Percentiles rank a stretch among this genome's conserved stretches.
These are phyloP conservation scores for Quercus lobata DNA, from an alignment of 331 rosid genomes.

Conservation along the genomic window DNA sequence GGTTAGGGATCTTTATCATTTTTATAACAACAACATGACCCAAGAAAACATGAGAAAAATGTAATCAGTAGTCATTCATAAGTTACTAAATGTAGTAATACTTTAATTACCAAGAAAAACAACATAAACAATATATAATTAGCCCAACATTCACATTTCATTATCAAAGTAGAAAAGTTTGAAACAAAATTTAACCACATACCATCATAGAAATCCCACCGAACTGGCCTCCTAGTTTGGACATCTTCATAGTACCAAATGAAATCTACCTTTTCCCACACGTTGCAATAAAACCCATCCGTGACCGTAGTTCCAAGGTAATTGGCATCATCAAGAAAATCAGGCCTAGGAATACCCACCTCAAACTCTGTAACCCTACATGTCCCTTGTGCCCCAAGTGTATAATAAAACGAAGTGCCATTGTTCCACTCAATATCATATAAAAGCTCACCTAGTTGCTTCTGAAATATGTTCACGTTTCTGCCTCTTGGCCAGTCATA, in stretches of 20 bases:
- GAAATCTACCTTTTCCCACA: conserved; percentile 50
- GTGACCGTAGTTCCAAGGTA: conserved; percentile 38
- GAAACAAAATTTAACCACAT: not conserved
- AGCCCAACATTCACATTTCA: not conserved
- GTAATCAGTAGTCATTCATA: no score
- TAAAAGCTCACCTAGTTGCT: conserved; percentile 23
- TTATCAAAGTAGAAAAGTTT: not conserved
- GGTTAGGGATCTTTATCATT: no score
- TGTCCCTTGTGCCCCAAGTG: conserved; percentile 3
- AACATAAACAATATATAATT: no score
- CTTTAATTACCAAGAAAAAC: no score
- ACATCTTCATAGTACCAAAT: conserved; percentile 58
- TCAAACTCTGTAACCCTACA: conserved; percentile 21
- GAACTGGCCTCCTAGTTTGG: conserved; percentile 34
- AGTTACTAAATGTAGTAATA: no score
- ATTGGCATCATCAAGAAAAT: conserved; percentile 42
- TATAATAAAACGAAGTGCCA: conserved; percentile 48
- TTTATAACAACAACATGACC: no score
- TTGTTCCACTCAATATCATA: conserved; percentile 58
- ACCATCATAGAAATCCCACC: conserved; percentile 57
- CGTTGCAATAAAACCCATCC: conserved; percentile 44
- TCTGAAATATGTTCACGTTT: conserved; percentile 41
- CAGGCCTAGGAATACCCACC: conserved; percentile 47
- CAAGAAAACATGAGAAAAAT: no score
- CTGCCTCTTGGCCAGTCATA: conserved; percentile 53